Evolutionary conservation across 139 green algal genomes (phyloP), one percentile per base, ranked within the genome.

Genomic region (Chlamydomonas sp.): DNA sequence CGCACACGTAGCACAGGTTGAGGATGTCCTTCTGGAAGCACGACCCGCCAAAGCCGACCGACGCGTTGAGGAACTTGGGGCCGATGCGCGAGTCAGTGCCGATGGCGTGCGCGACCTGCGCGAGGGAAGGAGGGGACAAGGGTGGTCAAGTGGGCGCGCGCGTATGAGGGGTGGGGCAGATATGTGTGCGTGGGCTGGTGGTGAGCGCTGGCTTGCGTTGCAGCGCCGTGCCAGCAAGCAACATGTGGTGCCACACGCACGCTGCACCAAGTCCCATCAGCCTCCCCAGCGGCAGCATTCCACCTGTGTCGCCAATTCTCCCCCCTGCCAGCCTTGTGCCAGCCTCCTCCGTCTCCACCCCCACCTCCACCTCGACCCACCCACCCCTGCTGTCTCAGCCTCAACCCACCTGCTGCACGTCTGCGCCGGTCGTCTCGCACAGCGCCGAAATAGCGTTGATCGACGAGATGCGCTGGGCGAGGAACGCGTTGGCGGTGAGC

Each of bases 1-100:
- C 91, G 71, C 91, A 96, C 76, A 99, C 97, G 81, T 99, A 99
- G 57, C 86, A 87, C 81, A 89, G 69, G 86, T 99, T 99, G 34
- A 99, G 87, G 76, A 99, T 99, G 72, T 99, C 94, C 81, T 98
- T 98, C 83, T 99, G 95, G 87, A 99, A 99, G 89, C 95, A 99
- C 49, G 85, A 96, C 66, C 95, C 95, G 47, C 95, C 95, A 83
- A 99, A 99, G 68, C 95, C 95, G 0, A 99, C 95, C 37, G 79
- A 92, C 8, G 93, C 88, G 72, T 97, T 93, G 43, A 99, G 78
- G 84, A 99, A 99, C 87, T 97, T 98, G 78, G 63, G 65, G 4
- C 95, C 95, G 48, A 99, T 97, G 58, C 95, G 88, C 6, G 80
- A 90, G 80, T 99, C 95, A 35, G 86, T 97, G 69, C 95, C 93